Conservation (phyloP, 2,329 filamentous ascomycete genomes). For the Aureobasidium melanogenum region DNA sequence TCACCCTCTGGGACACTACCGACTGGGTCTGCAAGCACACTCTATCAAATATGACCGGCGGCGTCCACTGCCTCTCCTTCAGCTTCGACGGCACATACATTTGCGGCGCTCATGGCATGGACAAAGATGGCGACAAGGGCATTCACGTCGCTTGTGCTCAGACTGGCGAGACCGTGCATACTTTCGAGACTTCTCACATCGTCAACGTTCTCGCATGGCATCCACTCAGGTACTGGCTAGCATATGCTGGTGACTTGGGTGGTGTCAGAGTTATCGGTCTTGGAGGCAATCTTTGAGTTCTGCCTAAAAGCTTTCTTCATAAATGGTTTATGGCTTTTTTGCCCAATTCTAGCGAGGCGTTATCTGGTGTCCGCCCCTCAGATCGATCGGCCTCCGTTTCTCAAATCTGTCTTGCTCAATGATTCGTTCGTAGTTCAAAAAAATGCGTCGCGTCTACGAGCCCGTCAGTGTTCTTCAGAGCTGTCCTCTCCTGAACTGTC, state of each 20-base stretch:
- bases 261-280: conserved; percentile 58
- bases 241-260: conserved; percentile 60
- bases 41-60: conserved; percentile 58
- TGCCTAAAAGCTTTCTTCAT: background rate
- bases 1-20: conserved; percentile 68
- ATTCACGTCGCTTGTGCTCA: conserved; percentile 65
- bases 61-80: conserved; percentile 65
- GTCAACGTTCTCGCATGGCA: conserved; percentile 67
- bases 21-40: conserved; percentile 70
- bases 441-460: no score
- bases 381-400: background rate
- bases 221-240: conserved; percentile 63
- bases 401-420: background rate
- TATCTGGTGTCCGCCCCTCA: background rate
- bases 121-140: conserved; percentile 56
- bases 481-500: no score
- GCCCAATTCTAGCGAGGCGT: background rate
- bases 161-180: conserved; percentile 63
- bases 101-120: conserved; percentile 51
- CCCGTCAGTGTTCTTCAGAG: no score
- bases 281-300: conserved; percentile 5
- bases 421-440: no score
- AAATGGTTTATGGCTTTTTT: no score
- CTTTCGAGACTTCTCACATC: conserved; percentile 57
- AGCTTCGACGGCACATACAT: conserved; percentile 70